Base-by-base conservation (phyloP, 2,329 filamentous ascomycete species). In the Phialocephala subalpina region DNA sequence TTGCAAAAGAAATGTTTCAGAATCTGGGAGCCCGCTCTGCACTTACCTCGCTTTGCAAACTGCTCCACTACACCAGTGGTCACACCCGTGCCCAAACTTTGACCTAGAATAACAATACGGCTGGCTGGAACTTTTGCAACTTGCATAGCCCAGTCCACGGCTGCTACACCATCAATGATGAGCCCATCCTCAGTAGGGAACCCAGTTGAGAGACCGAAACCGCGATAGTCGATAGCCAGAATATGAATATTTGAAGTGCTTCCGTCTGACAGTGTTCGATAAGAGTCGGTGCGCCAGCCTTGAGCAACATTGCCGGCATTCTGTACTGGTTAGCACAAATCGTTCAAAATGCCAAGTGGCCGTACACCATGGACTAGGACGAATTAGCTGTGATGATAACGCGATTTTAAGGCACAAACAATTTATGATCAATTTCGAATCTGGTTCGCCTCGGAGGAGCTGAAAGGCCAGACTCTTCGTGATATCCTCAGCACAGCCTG, bases 301-400 rank as follows among this genome's bases (percentile, higher is more conserved):
- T 97, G 92, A 20, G 91, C 93, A 35, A 98, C 79, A 73, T 97
- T 92, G 5, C 93, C 95, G 38, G 93, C 94, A 78, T 97, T 98
- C 83, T 92, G 75, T 65, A 77, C 40, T 33, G 35, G 63, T 72
- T 22, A 67, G 55, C 25, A 22, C 8, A 22, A 25, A 11, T 36
- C 33, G 29, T 38, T 38, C n/a, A 57, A 36, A 18, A 38, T 4
- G 55, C 35, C 20, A 40, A 38, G 29, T 57, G 55, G 12, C 9
- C 55, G 14, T 57, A 57, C 55, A 20, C 55, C 55, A 38, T 61
- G 40, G 36, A 47, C 38, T 53, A 53, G 18, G 22, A 64, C 25
- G 60, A 35, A 53, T 66, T 60, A 69, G 62, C 47, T 62, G 12
- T 22, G 36, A n/a, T 35, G 14, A 60, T n/a, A 35, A 60, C 33